Base-by-base conservation (phyloP, 495 filamentous ascomycete species). In the Neurospora terricola region DNA sequence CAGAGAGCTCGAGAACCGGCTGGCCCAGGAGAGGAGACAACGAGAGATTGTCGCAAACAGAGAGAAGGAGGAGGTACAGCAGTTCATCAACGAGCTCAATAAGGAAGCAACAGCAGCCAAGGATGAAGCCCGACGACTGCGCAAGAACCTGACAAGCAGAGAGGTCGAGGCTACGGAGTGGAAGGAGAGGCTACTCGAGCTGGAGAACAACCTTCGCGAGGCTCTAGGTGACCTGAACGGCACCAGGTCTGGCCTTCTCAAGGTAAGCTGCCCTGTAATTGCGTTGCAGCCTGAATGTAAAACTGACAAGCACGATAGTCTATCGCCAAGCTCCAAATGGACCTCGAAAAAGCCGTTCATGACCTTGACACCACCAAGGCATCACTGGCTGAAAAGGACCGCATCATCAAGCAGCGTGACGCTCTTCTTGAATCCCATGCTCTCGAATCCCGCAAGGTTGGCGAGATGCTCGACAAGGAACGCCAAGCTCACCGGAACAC, bases 391-490 rank as follows among this genome's bases (percentile, higher is more conserved):
- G 94, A 98, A 78, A 98, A 94, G 79, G 94, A 98, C 70, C 90
- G 91, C 37, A 84, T 96, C 72, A 90, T 99, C 76, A 93, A 92
- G 71, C 93, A 96, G 77, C 93, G 96, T n/a, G 94, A 98, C 75
- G 86, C 88, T 37, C 86, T 98, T n/a, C 88, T 99, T 18, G 96
- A 99, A 82, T 92, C 88, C 69, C 90, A 95, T 76, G 93, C 90
- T 0, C 89, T 97, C 54, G 96, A 99, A 78, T 91, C 89, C 38
- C 88, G 92, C 70, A 94, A 94, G 77, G 84, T 98, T 37, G 89
- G 89, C 7, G 95, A 98, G 70, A 84, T 97, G 66, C 89, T 98
- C 38, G 96, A 99, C 38, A 95, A 95, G 71, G 96, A 99, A 82
- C 90, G 94, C 39, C 88, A 92, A 76, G 89, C 89, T 69, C 93